Evolutionary conservation across 495 filamentous ascomycete genomes (phyloP), one percentile per base, ranked within the genome.

Genomic region (Geoglossum glabrum): DNA sequence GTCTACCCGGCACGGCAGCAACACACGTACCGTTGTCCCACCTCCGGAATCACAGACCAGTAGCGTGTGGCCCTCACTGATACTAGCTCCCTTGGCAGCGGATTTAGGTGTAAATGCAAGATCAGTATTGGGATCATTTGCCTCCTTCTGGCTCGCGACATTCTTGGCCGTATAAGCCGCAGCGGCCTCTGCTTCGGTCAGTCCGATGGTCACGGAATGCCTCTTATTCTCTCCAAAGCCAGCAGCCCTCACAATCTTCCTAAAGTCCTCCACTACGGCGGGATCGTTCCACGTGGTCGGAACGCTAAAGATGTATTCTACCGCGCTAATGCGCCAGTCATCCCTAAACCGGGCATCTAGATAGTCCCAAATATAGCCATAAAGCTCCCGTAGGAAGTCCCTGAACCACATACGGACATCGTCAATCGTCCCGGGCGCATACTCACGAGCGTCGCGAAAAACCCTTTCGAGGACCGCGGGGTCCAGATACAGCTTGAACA

Each of bases 11-110:
- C n/a, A n/a, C n/a, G n/a, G 3, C 56, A 59, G 52, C 67, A 68
- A 50, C 62, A 69, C 13, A 72, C 67, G 58, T 71, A 68, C n/a
- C 72, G 60, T 58, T 71, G 71, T 58, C 69, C 43, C 11, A 73
- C 72, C 72, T 17, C 72, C 72, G 13, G 68, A 71, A 66, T 75
- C 72, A 57, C 72, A 74, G 28, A 74, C 68, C n/a, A 75, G 63
- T 11, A 74, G 58, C 19, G 71, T 65, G 34, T 74, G 69, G 8
- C 64, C 27, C 30, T 69, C 65, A 46, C 64, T 51, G 38, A 21
- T 45, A 15, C 36, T 17, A 15, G 3, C 3, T 45, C 17, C 40
- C 3, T 21, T 34, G 31, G 31, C 31, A 34, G 11, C 31, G 11
- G 31, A 34, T 34, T 11, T 34, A 40, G 15, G 66, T 62, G 10